Evolutionary conservation across 805 yeast genomes (phyloP), one percentile per base, ranked within the genome.

Genomic region (Hanseniaspora lindneri): DNA sequence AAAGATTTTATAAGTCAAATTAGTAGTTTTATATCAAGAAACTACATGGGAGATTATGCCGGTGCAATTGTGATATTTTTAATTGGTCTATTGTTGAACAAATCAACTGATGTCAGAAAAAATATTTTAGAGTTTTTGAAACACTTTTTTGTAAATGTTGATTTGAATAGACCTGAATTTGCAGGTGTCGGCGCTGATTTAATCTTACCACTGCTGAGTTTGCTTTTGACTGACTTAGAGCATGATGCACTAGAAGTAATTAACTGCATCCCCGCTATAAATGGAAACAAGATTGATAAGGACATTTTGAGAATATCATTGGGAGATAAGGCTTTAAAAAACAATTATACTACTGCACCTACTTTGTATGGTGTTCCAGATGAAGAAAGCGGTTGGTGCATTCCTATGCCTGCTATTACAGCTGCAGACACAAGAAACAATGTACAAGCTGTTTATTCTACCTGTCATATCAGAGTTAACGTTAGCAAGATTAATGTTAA

Each of bases 321-420:
- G 59, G 96, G 96, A 10, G 86, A 83, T 54, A 69, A 79, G 13
- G 75, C 84, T 8, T 70, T 83, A 55, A 76, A 82, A 56, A 83
- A 81, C 54, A 94, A 84, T 54, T 83, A 81, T 59, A 95, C 83
- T 54, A 79, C 76, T 55, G 80, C 92, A 2, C 87, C 92, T 0
- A 86, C 96, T 0, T 67, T 92, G 49, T 94, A 87, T 67, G 98
- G 98, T 14, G 79, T 89, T 21, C 97, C 98, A 0, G 69, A 65
- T 25, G 89, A 83, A 53, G 95, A 84, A 11, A 79, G 82, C 58
- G 99, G 99, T 1, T 92, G 99, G 99, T 80, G 96, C 0, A 79
- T 94, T 43, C 94, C 97, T 1, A 83, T 84, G 89, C 96, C 98
- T 2, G 84, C 89, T 0, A 77, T 86, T 37, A 80, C 92, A 1